These are phyloP conservation scores for Magnusiomyces magnusii DNA, from an alignment of 1,139 yeast species.

Conservation along the genomic window DNA sequence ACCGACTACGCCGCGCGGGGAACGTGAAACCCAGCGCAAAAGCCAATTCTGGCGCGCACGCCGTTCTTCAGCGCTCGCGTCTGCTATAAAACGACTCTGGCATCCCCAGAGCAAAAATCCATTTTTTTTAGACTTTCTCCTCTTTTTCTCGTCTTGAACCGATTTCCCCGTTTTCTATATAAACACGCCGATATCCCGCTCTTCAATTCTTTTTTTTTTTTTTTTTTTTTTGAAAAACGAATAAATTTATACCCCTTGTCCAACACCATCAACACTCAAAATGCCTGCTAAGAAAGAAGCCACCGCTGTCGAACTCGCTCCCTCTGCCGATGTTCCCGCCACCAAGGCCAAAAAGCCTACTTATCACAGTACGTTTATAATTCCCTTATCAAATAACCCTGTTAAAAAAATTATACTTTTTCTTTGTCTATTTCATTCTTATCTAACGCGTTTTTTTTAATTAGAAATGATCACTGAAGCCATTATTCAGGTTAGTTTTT, in stretches of 20 bases:
- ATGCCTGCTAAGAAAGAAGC: constrained; percentile 21
- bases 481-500: constrained; percentile 37
- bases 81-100: no score
- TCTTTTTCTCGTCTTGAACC: no score
- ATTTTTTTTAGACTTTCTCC: no score
- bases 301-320: constrained; percentile 22
- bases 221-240: neutral
- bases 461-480: constrained; percentile 74
- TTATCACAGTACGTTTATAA: constrained; percentile 28
- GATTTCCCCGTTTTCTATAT: no score
- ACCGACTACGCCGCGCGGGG: no score
- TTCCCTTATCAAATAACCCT: no score
- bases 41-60: no score
- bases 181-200: no score
- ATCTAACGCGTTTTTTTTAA: constrained; percentile 1
- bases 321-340: constrained; percentile 24
- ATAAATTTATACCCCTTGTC: neutral
- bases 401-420: neutral
- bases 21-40: neutral
- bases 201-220: neutral
- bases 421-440: constrained; percentile 5
- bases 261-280: no score
- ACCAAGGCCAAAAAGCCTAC: constrained; percentile 24
- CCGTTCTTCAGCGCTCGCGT: no score
- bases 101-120: no score